Evolutionary conservation across 2,329 filamentous ascomycete genomes (phyloP), one percentile per base, ranked within the genome.

Genomic region (Sporothrix schenckii): DNA sequence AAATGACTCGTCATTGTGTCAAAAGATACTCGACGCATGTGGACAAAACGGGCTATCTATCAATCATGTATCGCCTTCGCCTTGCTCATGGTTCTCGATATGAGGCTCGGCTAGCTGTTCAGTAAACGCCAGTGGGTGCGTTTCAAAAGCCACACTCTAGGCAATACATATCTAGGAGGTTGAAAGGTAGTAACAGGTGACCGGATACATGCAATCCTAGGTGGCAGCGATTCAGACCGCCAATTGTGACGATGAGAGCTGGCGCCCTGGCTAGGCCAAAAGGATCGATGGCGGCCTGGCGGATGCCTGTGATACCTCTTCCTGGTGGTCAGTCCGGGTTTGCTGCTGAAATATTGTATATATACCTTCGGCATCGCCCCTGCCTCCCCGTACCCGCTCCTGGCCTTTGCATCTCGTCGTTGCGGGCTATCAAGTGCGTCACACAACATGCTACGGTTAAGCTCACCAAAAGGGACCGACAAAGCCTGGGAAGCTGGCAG

Each of bases 1-100:
- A 65, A 53, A 49, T 66, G 68, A 69, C 68, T 56, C 13, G 68
- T 65, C 58, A 66, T 69, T 69, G 49, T 69, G 68, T 65, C 68
- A 63, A 53, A 44, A 19, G 14, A n/a, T 30, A 44, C 47, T 30
- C 47, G 66, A 60, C 39, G 11, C 24, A 39, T n/a, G 44, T 56
- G 24, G 24, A 41, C 19, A 60, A 24, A 61, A 30, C 14, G 27
- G 53, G 27, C 4, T 11, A 39, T 39, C 56, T 58, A 54, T 50
- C 53, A 52, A 30, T 34, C n/a, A 39, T 47, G 52, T 58, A 39
- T 56, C 66, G 56, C 52, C 19, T 11, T 30, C 44, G 66, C 53
- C 53, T 60, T 56, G 16, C 41, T 41, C 27, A 34, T 56, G 34
- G 13, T n/a, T 34, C 16, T 19, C 16, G 34, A 58, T 44, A 44